Conservation (phyloP, 148 eudicot genomes). For the Polygonum aviculare region DNA sequence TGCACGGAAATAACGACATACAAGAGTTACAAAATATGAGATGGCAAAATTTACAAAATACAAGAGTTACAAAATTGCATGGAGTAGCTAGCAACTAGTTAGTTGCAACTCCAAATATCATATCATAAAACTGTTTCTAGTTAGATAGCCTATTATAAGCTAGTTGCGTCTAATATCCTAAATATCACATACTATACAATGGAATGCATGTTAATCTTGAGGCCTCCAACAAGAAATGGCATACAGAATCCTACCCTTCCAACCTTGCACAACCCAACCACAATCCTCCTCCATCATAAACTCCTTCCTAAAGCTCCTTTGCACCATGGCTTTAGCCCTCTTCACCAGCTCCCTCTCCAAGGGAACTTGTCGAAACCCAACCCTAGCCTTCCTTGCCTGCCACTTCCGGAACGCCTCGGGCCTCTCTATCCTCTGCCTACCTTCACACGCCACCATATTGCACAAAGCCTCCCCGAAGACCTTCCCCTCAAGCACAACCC, state of each 20-base stretch:
- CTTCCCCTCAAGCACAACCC: background rate
- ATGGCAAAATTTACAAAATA: too few relatives aligned
- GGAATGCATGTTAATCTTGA: background rate
- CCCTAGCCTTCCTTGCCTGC: background rate
- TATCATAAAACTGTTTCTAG: too few relatives aligned
- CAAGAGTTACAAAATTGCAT: too few relatives aligned
- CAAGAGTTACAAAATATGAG: too few relatives aligned
- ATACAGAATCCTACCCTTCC: conserved; percentile 12
- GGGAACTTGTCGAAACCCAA: background rate
- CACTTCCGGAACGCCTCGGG: conserved; percentile 4
- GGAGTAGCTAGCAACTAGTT: too few relatives aligned
- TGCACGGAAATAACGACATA: too few relatives aligned
- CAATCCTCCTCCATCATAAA: conserved; percentile 7
- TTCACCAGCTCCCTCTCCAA: background rate
- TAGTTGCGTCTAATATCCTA: too few relatives aligned
- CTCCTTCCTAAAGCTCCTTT: conserved; percentile 1
- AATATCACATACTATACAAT: too few relatives aligned
- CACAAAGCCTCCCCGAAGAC: background rate
- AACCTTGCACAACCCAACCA: conserved; percentile 9
- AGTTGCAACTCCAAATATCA: too few relatives aligned
- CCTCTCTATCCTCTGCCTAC: background rate
- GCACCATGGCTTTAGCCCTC: conserved; percentile 7
- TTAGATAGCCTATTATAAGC: too few relatives aligned
- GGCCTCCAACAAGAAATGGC: conserved; percentile 11
- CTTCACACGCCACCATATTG: conserved; percentile 1